These are phyloP conservation scores for Ligustrum vulgare DNA, from an alignment of 257 asterid species.

Conservation along the genomic window DNA sequence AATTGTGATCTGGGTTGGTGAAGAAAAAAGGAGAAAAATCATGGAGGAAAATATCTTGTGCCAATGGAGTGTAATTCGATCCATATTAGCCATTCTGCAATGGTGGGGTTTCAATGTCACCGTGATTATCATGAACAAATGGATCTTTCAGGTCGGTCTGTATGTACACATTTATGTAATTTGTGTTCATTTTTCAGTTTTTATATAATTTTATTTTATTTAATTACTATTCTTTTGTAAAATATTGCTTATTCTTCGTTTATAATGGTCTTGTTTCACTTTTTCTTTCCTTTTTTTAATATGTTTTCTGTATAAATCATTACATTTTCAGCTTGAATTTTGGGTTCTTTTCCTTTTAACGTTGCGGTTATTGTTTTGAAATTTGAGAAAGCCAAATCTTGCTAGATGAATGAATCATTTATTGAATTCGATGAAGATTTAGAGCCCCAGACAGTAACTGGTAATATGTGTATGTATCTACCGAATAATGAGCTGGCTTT, in stretches of 20 bases:
- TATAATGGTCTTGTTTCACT: neutral
- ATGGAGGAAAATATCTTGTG: constrained; percentile 59
- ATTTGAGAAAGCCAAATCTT: constrained; percentile 20
- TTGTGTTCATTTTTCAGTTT: neutral
- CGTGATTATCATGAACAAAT: constrained; percentile 79
- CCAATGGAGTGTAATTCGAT: constrained; percentile 67
- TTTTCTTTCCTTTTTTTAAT: neutral
- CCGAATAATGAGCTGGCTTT: neutral
- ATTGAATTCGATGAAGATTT: constrained; percentile 14
- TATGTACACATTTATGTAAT: neutral
- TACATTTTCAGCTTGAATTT: constrained; percentile 22
- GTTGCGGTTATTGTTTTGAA: constrained; percentile 2
- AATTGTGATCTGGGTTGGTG: constrained; percentile 36
- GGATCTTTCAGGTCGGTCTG: constrained; percentile 88
- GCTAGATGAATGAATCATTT: neutral
- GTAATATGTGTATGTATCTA: neutral
- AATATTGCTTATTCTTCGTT: neutral
- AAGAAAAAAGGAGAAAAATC: constrained; percentile 2
- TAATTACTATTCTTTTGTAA: constrained; percentile 8
- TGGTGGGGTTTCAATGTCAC: constrained; percentile 94
- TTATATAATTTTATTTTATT: constrained; percentile 4
- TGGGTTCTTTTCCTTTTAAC: constrained; percentile 7
- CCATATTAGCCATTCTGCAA: constrained; percentile 66
- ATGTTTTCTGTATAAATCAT: constrained; percentile 21
- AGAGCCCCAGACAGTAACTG: neutral